A percentile compares a stretch with the other conserved stretches of the same genome.
Evolutionary conservation across 1,284 basidiomycete genomes (phyloP).

Genomic region (Malassezia japonica): DNA sequence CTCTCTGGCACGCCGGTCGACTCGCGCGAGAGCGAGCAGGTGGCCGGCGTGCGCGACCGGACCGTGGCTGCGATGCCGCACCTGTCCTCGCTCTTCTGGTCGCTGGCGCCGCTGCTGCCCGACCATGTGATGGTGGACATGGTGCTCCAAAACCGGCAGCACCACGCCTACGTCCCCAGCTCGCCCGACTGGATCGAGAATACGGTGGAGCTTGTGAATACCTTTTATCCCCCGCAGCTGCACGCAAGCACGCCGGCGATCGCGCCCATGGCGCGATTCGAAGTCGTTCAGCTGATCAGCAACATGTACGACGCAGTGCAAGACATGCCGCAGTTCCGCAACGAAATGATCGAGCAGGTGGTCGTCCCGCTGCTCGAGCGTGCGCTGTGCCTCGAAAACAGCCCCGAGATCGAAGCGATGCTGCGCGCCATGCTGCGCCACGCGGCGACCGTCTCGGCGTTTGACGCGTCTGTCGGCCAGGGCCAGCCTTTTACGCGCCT

Average conservation of each 20-base stretch:
- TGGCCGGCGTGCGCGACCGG: conserved; percentile 7
- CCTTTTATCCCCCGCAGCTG: conserved; percentile 23
- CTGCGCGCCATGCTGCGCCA: conserved; percentile 35
- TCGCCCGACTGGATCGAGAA: conserved; percentile 38
- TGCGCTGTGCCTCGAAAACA: conserved; percentile 27
- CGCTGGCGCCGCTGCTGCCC: conserved; percentile 37
- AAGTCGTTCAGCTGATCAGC: conserved; percentile 31
- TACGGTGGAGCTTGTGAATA: conserved; percentile 32
- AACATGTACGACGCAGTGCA: conserved; percentile 40
- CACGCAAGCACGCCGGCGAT: neutral
- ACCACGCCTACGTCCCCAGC: conserved; percentile 41
- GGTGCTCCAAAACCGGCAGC: conserved; percentile 30
- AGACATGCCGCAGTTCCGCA: conserved; percentile 32
- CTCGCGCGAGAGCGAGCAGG: conserved; percentile 7
- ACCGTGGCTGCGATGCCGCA: conserved; percentile 33
- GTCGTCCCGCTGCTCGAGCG: conserved; percentile 34
- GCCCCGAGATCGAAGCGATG: conserved; percentile 21
- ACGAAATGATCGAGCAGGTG: conserved; percentile 31
- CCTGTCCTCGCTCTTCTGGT: conserved; percentile 30
- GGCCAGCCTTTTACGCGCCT: neutral
- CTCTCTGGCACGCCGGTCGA: conserved; percentile 8
- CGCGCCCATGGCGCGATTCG: conserved; percentile 21
- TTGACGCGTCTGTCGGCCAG: conserved; percentile 1
- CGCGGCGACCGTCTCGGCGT: conserved; percentile 23
- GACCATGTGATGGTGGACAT: conserved; percentile 32